phyloP scores from a whole-genome alignment of 1,284 basidiomycete species.

The Taiwanofungus camphoratus region DNA sequence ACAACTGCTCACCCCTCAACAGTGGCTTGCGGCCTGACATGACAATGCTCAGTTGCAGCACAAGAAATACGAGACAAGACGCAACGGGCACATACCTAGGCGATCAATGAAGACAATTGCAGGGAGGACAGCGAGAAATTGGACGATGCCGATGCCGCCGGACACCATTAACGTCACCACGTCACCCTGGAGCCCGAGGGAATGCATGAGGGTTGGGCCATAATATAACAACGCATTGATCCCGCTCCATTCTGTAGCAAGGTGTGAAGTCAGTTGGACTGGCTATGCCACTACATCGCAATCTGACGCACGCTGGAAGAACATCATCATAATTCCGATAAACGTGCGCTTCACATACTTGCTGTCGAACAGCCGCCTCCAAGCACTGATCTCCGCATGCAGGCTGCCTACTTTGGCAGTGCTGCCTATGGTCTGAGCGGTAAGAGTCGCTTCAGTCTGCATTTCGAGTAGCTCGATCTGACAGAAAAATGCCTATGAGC shows the following conservation, averaged over 20 bases:
- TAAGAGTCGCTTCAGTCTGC: constrained; percentile 53
- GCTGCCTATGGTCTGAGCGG: constrained; percentile 29
- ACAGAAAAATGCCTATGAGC: background rate
- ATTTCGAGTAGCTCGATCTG: constrained; percentile 73
- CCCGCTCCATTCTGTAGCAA: constrained; percentile 66
- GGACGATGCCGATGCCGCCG: constrained; percentile 76
- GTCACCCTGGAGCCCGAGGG: constrained; percentile 52
- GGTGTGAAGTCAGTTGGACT: background rate
- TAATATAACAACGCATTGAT: constrained; percentile 81
- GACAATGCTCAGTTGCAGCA: constrained; percentile 1
- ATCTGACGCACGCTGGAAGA: constrained; percentile 66
- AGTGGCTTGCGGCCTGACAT: constrained; percentile 57
- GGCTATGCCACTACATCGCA: background rate
- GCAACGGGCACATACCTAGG: constrained; percentile 48
- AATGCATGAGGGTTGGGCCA: constrained; percentile 64
- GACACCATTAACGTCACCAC: constrained; percentile 58
- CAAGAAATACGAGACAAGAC: too few species aligned
- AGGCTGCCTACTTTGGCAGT: constrained; percentile 21
- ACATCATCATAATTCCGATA: constrained; percentile 69
- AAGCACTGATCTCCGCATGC: constrained; percentile 39
- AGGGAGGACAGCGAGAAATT: constrained; percentile 71
- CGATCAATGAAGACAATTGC: constrained; percentile 67
- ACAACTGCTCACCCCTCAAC: constrained; percentile 38
- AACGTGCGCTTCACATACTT: constrained; percentile 55
- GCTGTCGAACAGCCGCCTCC: constrained; percentile 48